Evolutionary conservation across 768 basidiomycete species (phyloP).

Genomic region (Boletus sp.): DNA sequence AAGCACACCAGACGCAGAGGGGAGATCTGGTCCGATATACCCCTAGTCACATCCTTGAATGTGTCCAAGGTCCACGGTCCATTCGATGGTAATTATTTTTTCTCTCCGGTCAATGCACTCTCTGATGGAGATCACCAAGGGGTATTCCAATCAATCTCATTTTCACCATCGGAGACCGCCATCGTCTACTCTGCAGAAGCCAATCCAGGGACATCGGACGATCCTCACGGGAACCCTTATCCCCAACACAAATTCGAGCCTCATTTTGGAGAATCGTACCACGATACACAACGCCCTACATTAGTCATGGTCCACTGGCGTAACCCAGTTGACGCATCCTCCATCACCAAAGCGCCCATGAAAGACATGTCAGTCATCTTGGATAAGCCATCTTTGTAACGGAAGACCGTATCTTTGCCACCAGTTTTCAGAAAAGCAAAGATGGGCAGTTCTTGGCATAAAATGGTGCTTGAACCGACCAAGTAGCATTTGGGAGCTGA

Average conservation of each 20-base stretch:
- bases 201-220: constrained; percentile 22
- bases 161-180: constrained; percentile 10
- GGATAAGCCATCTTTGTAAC: constrained; percentile 54
- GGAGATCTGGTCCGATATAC: constrained; percentile 49
- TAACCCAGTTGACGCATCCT: constrained; percentile 3
- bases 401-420: constrained; percentile 44
- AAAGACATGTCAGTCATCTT: constrained; percentile 25
- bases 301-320: constrained; percentile 52
- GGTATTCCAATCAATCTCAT: not conserved
- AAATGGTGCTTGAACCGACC: constrained; percentile 59
- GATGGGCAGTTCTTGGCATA: constrained; percentile 55
- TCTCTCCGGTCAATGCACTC: constrained; percentile 41
- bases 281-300: constrained; percentile 33
- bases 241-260: not conserved
- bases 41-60: constrained; percentile 40
- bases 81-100: constrained; percentile 52
- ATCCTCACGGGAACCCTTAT: too few relatives aligned
- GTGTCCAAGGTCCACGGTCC: constrained; percentile 30
- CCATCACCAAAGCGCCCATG: constrained; percentile 8
- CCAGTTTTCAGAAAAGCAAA: constrained; percentile 52
- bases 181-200: constrained; percentile 59
- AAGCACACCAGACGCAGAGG: constrained; percentile 42
- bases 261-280: constrained; percentile 57
- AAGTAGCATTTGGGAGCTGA: too few relatives aligned
- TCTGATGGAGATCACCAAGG: not conserved